Base-by-base conservation (phyloP, 1,284 basidiomycete genomes). In the Pyrrhoderma noxium region DNA sequence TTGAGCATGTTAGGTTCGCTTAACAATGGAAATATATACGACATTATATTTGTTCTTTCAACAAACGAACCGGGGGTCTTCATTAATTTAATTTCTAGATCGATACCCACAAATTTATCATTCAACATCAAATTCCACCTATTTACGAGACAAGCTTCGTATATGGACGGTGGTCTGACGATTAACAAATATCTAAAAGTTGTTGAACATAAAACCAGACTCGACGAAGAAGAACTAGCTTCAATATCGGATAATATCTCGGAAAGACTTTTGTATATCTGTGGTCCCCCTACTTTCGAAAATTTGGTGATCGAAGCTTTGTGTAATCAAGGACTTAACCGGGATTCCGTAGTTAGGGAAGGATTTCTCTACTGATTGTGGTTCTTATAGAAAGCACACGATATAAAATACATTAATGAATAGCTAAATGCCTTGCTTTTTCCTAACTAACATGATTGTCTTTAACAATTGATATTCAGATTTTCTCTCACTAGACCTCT, bases 11-110 rank as follows among this genome's bases (percentile, higher is more conserved):
- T 79, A 2, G 56, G 59, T 31, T 35, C 49, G 3, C 21, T 3
- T 3, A 23, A 36, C n/a, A 14, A 35, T 27, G 9, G 47, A 54
- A 16, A 54, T 60, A 16, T 44, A 48, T 68, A 66, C 60, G 70
- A 76, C 50, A 66, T 79, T 42, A 61, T 66, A 0, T 60, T 80
- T 41, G 57, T 74, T 3, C 55, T 80, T 1, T 70, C 77, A 0
- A 75, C 76, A 3, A 65, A 72, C 19, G 77, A 80, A 56, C 75
- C 77, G 0, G 66, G 72, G 2, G 65, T 77, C 1, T 61, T 77
- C 11, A 52, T 76, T 3, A 60, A 62, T 0, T 65, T 76, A 18
- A 37, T 77, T 7, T 49, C 53, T 1, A 55, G 56, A 2, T 65
- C 70, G 1, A 51, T 68, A 8, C 18, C 34, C n/a, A 16, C 51